A percentile compares a stretch with the other conserved stretches of the same genome.
These are phyloP conservation scores for Vigna trinervia DNA, from an alignment of 306 rosid species.

Conservation along the genomic window DNA sequence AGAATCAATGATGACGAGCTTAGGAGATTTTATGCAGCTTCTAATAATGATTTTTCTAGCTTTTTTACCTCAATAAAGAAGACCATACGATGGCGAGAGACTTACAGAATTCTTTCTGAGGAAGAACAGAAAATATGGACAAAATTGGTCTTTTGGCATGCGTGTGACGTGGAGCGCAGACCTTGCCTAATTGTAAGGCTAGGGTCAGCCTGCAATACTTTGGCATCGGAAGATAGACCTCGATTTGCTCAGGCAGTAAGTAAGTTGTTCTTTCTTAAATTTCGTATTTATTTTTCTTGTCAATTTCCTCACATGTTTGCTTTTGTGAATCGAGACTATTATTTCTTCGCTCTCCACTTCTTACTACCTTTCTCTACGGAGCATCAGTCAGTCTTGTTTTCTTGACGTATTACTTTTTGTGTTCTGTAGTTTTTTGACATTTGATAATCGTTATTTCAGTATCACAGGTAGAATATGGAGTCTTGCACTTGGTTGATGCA, in stretches of 20 bases:
- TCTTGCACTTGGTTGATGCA: slow-evolving; percentile 62
- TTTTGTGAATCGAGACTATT: background rate
- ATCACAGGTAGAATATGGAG: slow-evolving; percentile 83
- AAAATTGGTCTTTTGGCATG: slow-evolving; percentile 77
- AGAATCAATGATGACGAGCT: slow-evolving; percentile 76
- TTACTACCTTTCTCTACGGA: slow-evolving; percentile 1
- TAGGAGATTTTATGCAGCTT: slow-evolving; percentile 65
- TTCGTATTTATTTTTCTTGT: slow-evolving; percentile 19
- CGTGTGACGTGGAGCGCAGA: slow-evolving; percentile 65
- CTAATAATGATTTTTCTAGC: slow-evolving; percentile 65
- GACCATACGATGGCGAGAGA: slow-evolving; percentile 79
- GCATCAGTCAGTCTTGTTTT: slow-evolving; percentile 11
- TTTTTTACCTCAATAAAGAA: slow-evolving; percentile 78
- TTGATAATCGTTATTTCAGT: slow-evolving; percentile 61
- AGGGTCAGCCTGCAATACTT: slow-evolving; percentile 66
- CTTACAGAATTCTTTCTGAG: slow-evolving; percentile 68
- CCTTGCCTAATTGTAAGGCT: slow-evolving; percentile 84
- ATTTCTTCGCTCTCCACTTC: background rate
- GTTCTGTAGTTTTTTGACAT: slow-evolving; percentile 33
- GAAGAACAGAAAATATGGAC: slow-evolving; percentile 81
- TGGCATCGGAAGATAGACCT: slow-evolving; percentile 72
- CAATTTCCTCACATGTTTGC: background rate
- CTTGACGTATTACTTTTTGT: slow-evolving; percentile 14
- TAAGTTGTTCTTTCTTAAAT: slow-evolving; percentile 61
- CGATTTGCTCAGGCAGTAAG: slow-evolving; percentile 82